Evolutionary conservation across 2,329 filamentous ascomycete species (phyloP).

Genomic region (Pseudopithomyces maydicus): DNA sequence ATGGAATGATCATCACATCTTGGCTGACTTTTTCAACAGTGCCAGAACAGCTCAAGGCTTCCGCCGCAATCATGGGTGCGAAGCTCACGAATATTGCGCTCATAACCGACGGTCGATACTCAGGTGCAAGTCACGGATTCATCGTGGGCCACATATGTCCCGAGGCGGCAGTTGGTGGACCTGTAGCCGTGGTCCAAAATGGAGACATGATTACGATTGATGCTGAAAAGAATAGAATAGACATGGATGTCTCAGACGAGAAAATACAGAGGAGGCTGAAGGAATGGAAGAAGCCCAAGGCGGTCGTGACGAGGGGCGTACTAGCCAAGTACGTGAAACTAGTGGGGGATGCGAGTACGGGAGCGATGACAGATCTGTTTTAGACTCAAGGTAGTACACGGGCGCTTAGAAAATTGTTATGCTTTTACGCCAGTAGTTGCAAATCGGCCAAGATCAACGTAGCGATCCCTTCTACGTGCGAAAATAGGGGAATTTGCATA

Average conservation of each 20-base stretch:
- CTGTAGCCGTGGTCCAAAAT: conserved; percentile 79
- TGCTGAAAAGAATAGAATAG: conserved; percentile 73
- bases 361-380: conserved; percentile 84
- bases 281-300: conserved; percentile 72
- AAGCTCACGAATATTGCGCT: conserved; percentile 85
- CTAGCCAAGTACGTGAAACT: conserved; percentile 88
- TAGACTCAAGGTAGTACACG: conserved; percentile 27
- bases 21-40: conserved; percentile 43
- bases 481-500: conserved; percentile 16
- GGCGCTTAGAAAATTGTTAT: not conserved
- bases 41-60: conserved; percentile 91
- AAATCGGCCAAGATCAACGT: not conserved
- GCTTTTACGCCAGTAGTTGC: not conserved
- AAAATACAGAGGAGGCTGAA: conserved; percentile 69
- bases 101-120: conserved; percentile 90
- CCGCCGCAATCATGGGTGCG: conserved; percentile 90
- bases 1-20: too few relatives aligned
- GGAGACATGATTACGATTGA: conserved; percentile 88
- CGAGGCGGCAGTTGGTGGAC: conserved; percentile 86
- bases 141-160: conserved; percentile 93
- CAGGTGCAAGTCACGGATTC: conserved; percentile 86
- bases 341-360: conserved; percentile 90
- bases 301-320: conserved; percentile 78
- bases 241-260: conserved; percentile 73
- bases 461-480: not conserved